Conservation (phyloP, 139 green algal genomes). For the Spirogloea muscicola region DNA sequence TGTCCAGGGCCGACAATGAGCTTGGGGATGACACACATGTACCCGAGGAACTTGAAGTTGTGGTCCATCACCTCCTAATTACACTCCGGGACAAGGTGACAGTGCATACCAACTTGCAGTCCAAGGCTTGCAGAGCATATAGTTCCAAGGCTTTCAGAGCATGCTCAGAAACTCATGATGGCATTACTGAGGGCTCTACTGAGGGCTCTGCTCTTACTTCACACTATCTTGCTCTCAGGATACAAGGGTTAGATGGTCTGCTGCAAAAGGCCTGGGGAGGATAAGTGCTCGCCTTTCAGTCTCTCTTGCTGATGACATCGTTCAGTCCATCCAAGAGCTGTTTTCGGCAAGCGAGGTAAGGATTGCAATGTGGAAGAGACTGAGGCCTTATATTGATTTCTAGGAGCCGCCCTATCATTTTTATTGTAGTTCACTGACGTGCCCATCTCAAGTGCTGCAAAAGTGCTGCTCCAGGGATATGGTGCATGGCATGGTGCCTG, state of each 20-base stretch:
- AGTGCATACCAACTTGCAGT: no score
- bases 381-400: neutral
- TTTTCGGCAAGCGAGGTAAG: conserved; percentile 57
- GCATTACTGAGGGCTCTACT: no score
- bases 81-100: conserved; percentile 66
- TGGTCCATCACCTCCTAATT: conserved; percentile 66
- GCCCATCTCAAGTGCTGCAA: neutral
- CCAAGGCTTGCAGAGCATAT: no score
- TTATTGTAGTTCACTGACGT: neutral
- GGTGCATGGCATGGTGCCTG: conserved; percentile 91
- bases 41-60: conserved; percentile 48
- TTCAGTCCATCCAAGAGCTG: conserved; percentile 66
- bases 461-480: conserved; percentile 52
- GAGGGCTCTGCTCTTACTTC: no score
- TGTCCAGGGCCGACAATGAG: no score
- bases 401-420: neutral
- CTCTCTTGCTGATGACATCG: conserved; percentile 81
- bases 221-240: conserved; percentile 63
- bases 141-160: no score
- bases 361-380: neutral
- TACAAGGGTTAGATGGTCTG: conserved; percentile 90
- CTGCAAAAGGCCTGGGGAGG: conserved; percentile 87
- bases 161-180: no score
- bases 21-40: conserved; percentile 63
- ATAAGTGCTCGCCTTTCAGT: conserved; percentile 76